phyloP scores from a whole-genome alignment of 768 basidiomycete species.

The Suillus placidus region DNA sequence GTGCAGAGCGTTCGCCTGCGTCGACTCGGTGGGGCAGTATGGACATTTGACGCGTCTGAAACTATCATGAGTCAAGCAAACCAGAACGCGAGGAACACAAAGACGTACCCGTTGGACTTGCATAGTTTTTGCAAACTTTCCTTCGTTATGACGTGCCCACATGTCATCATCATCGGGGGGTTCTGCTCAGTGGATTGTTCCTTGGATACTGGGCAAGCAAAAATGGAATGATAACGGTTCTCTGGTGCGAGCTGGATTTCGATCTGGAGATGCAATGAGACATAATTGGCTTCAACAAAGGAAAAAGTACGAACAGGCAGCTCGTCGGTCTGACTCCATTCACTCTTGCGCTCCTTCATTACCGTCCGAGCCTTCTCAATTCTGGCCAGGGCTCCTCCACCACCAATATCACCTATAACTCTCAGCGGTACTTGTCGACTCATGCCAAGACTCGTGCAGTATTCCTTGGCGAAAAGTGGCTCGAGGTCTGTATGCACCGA shows the following conservation, averaged over 20 bases:
- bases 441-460: slow-evolving; percentile 85
- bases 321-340: slow-evolving; percentile 89
- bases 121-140: slow-evolving; percentile 90
- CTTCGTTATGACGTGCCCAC: slow-evolving; percentile 93
- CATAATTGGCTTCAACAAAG: background rate
- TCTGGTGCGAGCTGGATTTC: slow-evolving; percentile 87
- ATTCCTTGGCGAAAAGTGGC: slow-evolving; percentile 86
- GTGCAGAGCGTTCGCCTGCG: slow-evolving; percentile 53
- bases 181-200: slow-evolving; percentile 93
- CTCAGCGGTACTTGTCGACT: slow-evolving; percentile 85
- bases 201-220: slow-evolving; percentile 97
- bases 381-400: slow-evolving; percentile 84
- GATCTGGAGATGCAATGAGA: slow-evolving; percentile 56
- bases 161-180: slow-evolving; percentile 97
- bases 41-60: slow-evolving; percentile 92
- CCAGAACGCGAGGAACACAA: background rate
- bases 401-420: slow-evolving; percentile 92
- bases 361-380: slow-evolving; percentile 95
- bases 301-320: slow-evolving; percentile 61
- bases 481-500: slow-evolving; percentile 78
- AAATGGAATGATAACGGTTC: slow-evolving; percentile 94
- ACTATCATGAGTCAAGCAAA: slow-evolving; percentile 8
- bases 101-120: slow-evolving; percentile 76
- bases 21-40: slow-evolving; percentile 88
- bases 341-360: slow-evolving; percentile 90